Percentiles rank a stretch among this genome's conserved stretches.
Conservation (phyloP, 2,329 filamentous ascomycete species). For the Claviceps lovelessii region DNA sequence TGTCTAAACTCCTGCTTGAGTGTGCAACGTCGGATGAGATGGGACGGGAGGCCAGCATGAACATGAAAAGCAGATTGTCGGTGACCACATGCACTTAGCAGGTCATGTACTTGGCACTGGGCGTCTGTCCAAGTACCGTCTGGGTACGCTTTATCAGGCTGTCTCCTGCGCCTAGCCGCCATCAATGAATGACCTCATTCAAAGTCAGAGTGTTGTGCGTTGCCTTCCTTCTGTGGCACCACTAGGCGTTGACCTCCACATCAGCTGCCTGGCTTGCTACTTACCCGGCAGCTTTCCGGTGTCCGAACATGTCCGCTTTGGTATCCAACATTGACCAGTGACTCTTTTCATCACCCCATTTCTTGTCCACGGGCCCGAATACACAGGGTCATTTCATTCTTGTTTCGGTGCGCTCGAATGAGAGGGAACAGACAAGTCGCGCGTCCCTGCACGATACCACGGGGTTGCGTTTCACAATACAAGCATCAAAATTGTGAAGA, state of each 20-base stretch:
- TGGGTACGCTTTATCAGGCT: not conserved
- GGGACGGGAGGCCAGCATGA: not conserved
- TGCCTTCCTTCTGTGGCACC: not conserved
- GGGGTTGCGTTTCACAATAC: too few species aligned
- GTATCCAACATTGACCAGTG: too few species aligned
- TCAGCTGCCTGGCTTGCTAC: not conserved
- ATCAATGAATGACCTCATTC: not conserved
- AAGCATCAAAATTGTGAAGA: too few species aligned
- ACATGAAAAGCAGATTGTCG: not conserved
- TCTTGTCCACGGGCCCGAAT: too few species aligned
- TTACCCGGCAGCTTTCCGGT: not conserved
- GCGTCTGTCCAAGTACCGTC: not conserved
- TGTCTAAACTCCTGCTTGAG: not conserved
- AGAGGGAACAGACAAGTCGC: too few species aligned
- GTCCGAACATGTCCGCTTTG: too few species aligned
- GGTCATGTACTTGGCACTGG: not conserved
- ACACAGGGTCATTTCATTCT: too few species aligned
- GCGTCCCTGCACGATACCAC: too few species aligned
- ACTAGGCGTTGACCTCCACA: not conserved
- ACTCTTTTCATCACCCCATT: too few species aligned
- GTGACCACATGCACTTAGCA: not conserved
- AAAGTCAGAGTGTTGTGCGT: not conserved
- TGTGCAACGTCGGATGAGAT: not conserved
- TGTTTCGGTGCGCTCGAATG: too few species aligned
- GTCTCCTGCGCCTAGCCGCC: not conserved